phyloP scores from a whole-genome alignment of 805 yeast species.

The Candida sphagnicola region DNA sequence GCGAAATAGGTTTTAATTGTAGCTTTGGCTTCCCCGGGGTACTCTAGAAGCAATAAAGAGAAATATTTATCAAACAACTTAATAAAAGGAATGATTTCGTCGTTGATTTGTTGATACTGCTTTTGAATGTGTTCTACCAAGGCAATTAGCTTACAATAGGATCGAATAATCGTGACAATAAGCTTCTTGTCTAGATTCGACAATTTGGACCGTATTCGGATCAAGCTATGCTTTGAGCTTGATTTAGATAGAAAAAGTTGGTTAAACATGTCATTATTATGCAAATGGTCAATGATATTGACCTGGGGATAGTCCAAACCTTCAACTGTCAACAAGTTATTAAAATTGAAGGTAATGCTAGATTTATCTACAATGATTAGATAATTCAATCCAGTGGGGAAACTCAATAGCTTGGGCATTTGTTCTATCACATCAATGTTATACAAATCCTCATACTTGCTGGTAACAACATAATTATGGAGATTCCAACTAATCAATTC shows the following conservation, averaged over 20 bases:
- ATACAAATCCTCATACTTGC: conserved; percentile 19
- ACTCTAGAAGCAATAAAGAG: not conserved
- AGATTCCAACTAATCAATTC: conserved; percentile 17
- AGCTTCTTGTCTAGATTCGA: conserved; percentile 8
- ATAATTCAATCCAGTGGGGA: conserved; percentile 13
- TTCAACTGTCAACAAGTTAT: conserved; percentile 25
- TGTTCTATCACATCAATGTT: conserved; percentile 23
- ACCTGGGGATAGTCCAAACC: conserved; percentile 19
- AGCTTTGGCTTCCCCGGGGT: conserved; percentile 11
- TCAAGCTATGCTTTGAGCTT: conserved; percentile 8
- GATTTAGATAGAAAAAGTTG: conserved; percentile 23
- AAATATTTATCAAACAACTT: conserved; percentile 28
- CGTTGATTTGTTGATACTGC: conserved; percentile 15
- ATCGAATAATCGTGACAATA: conserved; percentile 19
- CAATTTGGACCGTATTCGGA: conserved; percentile 13
- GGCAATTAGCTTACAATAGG: conserved; percentile 23
- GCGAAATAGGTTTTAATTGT: conserved; percentile 26
- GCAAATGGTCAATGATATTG: conserved; percentile 16
- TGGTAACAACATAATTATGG: conserved; percentile 3
- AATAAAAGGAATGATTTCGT: conserved; percentile 23
- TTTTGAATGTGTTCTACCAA: conserved; percentile 19
- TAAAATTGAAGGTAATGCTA: conserved; percentile 25
- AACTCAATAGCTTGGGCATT: conserved; percentile 32
- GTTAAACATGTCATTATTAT: conserved; percentile 18
- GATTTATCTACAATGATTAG: conserved; percentile 21